Evolutionary conservation across 371 early-diverging fungal genomes (phyloP).

Genomic region (Homolaphlyctis polyrhiza): DNA sequence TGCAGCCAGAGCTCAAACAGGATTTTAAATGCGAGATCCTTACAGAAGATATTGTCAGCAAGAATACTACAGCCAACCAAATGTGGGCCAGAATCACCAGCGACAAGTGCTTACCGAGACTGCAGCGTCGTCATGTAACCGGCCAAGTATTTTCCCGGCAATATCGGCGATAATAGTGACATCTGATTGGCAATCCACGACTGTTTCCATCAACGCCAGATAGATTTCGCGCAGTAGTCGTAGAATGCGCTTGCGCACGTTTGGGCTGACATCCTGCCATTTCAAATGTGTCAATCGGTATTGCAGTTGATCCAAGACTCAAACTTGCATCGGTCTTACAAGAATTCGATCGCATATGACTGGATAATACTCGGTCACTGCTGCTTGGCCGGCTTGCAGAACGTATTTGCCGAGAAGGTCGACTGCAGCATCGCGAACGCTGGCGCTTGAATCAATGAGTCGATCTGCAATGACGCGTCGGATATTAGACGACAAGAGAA

Average conservation of each 20-base stretch:
- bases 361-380: slow-evolving; percentile 66
- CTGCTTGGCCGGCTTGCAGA: slow-evolving; percentile 13
- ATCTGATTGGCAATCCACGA: too few relatives aligned
- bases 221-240: slow-evolving; percentile 71
- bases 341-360: slow-evolving; percentile 65
- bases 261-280: slow-evolving; percentile 67
- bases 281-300: background rate
- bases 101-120: too few relatives aligned
- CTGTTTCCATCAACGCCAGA: slow-evolving; percentile 1
- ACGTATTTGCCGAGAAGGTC: slow-evolving; percentile 80
- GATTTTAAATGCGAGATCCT: slow-evolving; percentile 65
- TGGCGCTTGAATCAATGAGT: slow-evolving; percentile 75
- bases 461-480: slow-evolving; percentile 65
- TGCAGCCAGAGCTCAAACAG: slow-evolving; percentile 61
- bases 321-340: slow-evolving; percentile 33
- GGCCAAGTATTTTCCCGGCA: background rate
- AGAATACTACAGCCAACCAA: too few relatives aligned
- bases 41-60: too few relatives aligned
- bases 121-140: background rate
- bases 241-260: slow-evolving; percentile 82
- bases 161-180: background rate
- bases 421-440: slow-evolving; percentile 87
- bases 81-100: too few relatives aligned
- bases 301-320: background rate
- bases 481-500: slow-evolving; percentile 38